These are phyloP conservation scores for Phytophthora aleatoria DNA, from an alignment of 352 stramenopile genomes.

Conservation along the genomic window DNA sequence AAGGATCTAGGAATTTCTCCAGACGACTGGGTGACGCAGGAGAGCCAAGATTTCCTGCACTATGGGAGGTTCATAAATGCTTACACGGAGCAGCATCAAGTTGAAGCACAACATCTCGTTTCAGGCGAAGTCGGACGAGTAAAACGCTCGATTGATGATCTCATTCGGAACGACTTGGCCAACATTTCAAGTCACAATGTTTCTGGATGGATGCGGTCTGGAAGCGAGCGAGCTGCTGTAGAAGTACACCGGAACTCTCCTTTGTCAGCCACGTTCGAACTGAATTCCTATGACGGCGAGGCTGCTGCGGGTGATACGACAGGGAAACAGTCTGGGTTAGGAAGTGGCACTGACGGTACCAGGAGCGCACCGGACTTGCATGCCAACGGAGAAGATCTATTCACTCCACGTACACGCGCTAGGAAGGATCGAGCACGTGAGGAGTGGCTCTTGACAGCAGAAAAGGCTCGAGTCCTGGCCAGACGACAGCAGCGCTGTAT, in stretches of 20 bases:
- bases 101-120: constrained; percentile 2
- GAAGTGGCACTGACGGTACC: neutral
- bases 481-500: constrained; percentile 57
- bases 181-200: constrained; percentile 27
- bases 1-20: constrained; percentile 19
- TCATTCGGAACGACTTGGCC: constrained; percentile 28
- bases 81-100: constrained; percentile 19
- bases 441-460: constrained; percentile 45
- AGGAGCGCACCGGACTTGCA: constrained; percentile 10
- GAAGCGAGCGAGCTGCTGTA: constrained; percentile 18
- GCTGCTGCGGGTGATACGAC: neutral
- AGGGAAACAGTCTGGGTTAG: constrained; percentile 4
- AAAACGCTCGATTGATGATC: constrained; percentile 29
- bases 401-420: constrained; percentile 27
- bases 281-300: neutral
- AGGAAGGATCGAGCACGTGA: constrained; percentile 33
- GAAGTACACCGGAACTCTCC: constrained; percentile 8
- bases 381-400: neutral
- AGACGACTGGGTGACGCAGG: constrained; percentile 22
- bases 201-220: constrained; percentile 28
- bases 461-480: constrained; percentile 50
- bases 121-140: constrained; percentile 21
- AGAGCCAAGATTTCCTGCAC: constrained; percentile 24
- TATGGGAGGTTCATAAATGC: constrained; percentile 31
- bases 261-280: neutral